These are phyloP conservation scores for Wickerhamiella brachini DNA, from an alignment of 805 yeast genomes.

Conservation along the genomic window DNA sequence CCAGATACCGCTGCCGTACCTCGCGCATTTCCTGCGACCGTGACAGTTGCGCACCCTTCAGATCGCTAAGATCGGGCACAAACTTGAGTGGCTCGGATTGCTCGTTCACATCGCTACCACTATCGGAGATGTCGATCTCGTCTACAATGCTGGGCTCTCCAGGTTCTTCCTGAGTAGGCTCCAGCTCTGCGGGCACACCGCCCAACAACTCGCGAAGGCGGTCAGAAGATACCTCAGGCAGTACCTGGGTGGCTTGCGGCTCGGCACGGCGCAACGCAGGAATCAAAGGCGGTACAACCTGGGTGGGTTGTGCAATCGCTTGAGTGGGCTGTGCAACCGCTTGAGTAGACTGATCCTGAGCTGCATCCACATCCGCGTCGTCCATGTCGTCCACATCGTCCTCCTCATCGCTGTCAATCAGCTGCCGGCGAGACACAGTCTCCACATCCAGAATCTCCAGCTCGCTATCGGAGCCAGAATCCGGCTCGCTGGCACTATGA, in stretches of 20 bases:
- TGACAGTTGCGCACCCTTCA: not conserved
- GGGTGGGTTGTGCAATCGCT: not conserved
- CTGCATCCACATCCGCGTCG: no score
- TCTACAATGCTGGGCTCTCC: not conserved
- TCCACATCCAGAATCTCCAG: not conserved
- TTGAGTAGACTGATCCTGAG: not conserved
- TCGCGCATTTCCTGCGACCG: slow-evolving; percentile 11
- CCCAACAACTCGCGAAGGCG: not conserved
- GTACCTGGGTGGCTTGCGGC: not conserved
- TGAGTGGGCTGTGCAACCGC: not conserved
- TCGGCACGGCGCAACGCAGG: not conserved
- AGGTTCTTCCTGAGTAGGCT: not conserved
- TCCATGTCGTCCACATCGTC: not conserved
- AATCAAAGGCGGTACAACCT: not conserved
- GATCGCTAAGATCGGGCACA: slow-evolving; percentile 7
- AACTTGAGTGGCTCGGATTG: not conserved
- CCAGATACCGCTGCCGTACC: slow-evolving; percentile 7
- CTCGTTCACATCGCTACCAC: slow-evolving; percentile 8
- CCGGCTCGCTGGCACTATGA: not conserved
- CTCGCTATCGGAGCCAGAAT: not conserved
- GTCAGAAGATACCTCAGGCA: not conserved
- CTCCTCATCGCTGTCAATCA: not conserved
- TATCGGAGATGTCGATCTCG: slow-evolving; percentile 3
- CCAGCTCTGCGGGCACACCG: not conserved
- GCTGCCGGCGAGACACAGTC: not conserved